Base-by-base conservation (phyloP, 305 asterid species). In the Rubia tinctorum region DNA sequence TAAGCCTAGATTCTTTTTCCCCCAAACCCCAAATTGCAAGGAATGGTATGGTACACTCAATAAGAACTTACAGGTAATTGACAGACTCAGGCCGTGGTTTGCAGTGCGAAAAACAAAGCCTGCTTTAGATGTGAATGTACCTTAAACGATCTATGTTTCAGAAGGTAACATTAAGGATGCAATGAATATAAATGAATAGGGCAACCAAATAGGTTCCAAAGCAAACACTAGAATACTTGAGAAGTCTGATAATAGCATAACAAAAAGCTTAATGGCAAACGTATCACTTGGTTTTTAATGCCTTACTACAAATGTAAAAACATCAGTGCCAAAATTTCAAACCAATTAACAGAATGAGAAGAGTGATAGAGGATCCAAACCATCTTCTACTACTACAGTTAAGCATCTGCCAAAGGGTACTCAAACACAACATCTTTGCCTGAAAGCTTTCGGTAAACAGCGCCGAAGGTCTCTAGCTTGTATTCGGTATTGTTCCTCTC, bases 341-440 rank as follows among this genome's bases (percentile, higher is more conserved):
- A 47, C 22, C 53, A 14, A 39, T 25, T 27, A 73, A 61, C 71
- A 17, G 40, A 69, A 27, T 20, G 66, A 45, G 1, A 13, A 18
- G 58, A 60, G 7, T 42, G 27, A 5, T 30, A 4, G 65, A 3
- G 11, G 23, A 75, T 56, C 42, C 22, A 45, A 69, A 34, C 62
- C 40, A 76, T 30, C 27, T 22, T 63, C 66, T 42, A 40, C 63
- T 56, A 25, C 20, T 56, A 44, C 13, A 60, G 66, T 71, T 78
- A 78, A 45, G 78, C 72, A 6, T 78, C 79, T 12, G 62, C 4
- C 14, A 55, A 0, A 1, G 82, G 82, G 68, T 64, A 78, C 72
- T 78, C 82, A 13, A 78, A 78, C 56, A 78, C 82, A 23, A 77
- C 76, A 63, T 78, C 82, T 70, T 78, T 78, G 45, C 82, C 82